Base-by-base conservation (phyloP, 306 rosid genomes). In the Herpetospermum pedunculosum region DNA sequence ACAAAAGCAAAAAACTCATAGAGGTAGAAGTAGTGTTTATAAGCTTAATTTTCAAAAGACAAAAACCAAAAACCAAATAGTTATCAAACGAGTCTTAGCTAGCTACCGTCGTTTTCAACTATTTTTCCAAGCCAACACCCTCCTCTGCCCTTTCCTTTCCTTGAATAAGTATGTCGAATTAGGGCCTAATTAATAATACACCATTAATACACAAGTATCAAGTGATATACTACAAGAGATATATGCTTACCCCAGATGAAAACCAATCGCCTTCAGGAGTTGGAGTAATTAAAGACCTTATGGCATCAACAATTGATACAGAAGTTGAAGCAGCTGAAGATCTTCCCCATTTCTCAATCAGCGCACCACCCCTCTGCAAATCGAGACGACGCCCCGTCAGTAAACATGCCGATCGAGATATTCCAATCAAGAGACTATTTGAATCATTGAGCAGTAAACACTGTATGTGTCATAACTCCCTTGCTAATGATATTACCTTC, bases 231-330 rank as follows among this genome's bases (percentile, higher is more conserved):
- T 12, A 19, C 46, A 4, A 11, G 37, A 29, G 15, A 44, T 69
- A 28, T 49, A 60, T 26, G 87, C 96, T 88, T 88, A 91, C 99
- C 52, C 91, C 99, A 46, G 95, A 77, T 62, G 96, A 94, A 91
- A 94, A 91, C 99, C 99, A 94, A 79, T 94, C 95, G 48, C 99
- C 97, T 86, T 94, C 81, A 3, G 96, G 96, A 75, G 99, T 94
- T 9, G 97, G 97, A 79, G 81, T 94, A 72, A 92, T 43, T 81
- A 94, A 77, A 65, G 99, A 91, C 65, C 88, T 82, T 1, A 94
- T 91, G 74, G 95, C 99, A 77, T 94, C 99, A 40, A 81, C 95
- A 68, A 91, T 82, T 3, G 99, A 94, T 48, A 89, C 95, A 40
- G 97, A 29, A 78, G 99, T 94, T 50, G 99, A 94, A 77, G 99